phyloP scores from a whole-genome alignment of 495 filamentous ascomycete species.

The Xylaria telfairii region DNA sequence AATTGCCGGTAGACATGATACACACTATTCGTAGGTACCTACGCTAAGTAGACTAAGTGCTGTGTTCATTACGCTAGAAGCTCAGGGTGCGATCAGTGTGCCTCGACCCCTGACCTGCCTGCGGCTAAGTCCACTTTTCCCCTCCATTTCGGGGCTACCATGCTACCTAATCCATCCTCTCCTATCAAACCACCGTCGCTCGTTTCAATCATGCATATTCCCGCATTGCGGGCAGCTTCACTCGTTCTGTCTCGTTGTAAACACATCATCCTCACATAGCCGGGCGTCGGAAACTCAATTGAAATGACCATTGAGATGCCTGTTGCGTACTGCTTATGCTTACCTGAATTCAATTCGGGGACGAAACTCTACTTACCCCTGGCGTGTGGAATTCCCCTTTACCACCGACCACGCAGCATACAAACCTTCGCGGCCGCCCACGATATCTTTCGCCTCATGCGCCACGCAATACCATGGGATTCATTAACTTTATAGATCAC shows the following conservation, averaged over 20 bases:
- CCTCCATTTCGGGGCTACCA: constrained; percentile 12
- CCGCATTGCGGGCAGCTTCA: constrained; percentile 20
- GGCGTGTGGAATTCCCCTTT: not conserved
- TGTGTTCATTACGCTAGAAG: not conserved
- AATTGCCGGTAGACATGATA: no score
- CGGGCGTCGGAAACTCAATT: not conserved
- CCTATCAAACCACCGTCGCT: constrained; percentile 19
- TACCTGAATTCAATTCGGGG: not conserved
- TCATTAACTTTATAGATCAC: not conserved
- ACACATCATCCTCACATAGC: not conserved
- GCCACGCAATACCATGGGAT: not conserved
- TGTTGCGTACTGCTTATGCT: not conserved
- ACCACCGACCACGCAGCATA: not conserved
- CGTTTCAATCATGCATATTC: constrained; percentile 19
- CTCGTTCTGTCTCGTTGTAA: not conserved
- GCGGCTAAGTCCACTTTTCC: constrained; percentile 18
- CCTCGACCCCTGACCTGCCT: constrained; percentile 9
- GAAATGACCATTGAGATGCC: constrained; percentile 10
- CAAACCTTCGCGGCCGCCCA: not conserved
- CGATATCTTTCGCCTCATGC: no score
- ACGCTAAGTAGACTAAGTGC: not conserved
- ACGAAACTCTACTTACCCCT: constrained; percentile 8
- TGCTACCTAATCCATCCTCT: constrained; percentile 14
- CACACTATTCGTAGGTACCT: not conserved
- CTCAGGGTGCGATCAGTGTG: not conserved